Evolutionary conservation across 1,139 yeast species (phyloP), one percentile per base, ranked within the genome.

Genomic region (Geotrichum candidum): DNA sequence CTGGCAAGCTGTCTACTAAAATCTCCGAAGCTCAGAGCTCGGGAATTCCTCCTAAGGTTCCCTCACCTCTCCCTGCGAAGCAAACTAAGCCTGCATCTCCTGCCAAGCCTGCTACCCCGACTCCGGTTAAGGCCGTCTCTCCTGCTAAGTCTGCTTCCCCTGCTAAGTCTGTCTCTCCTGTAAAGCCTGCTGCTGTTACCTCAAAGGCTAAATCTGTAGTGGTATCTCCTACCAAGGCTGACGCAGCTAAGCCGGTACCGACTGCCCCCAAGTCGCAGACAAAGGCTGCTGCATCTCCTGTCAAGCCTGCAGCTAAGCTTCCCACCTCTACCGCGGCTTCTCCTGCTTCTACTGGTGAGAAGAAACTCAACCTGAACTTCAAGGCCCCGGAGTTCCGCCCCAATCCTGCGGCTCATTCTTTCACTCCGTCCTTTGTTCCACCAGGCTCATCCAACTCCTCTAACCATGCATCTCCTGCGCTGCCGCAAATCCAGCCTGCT

Each of bases 341-440:
- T 18, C 59, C 61, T 23, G 55, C 65, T 25, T 50, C 46, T 50
- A n/a, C 50, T n/a, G 51, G 53, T 13, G 63, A 54, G 31, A 61
- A 61, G 58, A 68, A 69, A 58, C 68, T 70, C 56, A 82, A 82
- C 70, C 78, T 82, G 76, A 86, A 84, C 69, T 80, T 84, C 62
- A 83, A 80, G 59, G 79, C 80, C 1, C 80, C 86, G 7, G 82
- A 84, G 4, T 87, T 86, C 75, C 86, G 84, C 72, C 83, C 87
- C 72, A 87, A 86, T 70, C 88, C 90, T 10, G 83, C 84, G 64
- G 89, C 91, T 1, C 84, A 87, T 5, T 79, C 87, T 0, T 88
- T 88, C 69, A 85, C 88, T 3, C 92, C 94, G 2, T 76, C 82
- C 67, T 66, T 75, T 70, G 57, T 69, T 31, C 58, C 68, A 25